phyloP scores from a whole-genome alignment of 1,284 basidiomycete genomes.

The Polyporus tsugae region DNA sequence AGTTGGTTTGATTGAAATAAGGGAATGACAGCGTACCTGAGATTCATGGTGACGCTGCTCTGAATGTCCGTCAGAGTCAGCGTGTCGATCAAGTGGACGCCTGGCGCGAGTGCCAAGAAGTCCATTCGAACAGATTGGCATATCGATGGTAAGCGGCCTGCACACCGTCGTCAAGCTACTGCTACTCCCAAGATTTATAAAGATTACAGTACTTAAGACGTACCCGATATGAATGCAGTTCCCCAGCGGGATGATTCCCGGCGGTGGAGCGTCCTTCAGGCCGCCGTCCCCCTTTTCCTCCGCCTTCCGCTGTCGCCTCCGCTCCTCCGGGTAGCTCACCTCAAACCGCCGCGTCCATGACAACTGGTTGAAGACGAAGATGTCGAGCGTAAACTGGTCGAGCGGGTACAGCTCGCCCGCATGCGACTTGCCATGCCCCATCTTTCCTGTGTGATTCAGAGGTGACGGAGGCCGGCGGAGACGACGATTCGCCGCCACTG shows the following conservation, averaged over 20 bases:
- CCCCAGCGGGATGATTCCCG: conserved; percentile 81
- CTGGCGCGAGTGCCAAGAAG: conserved; percentile 82
- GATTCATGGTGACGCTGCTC: conserved; percentile 74
- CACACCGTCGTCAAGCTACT: background rate
- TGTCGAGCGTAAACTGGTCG: conserved; percentile 83
- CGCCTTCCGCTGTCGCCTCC: conserved; percentile 53
- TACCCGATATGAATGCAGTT: conserved; percentile 85
- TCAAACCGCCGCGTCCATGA: conserved; percentile 81
- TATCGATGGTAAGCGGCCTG: conserved; percentile 83
- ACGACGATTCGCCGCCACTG: conserved; percentile 68
- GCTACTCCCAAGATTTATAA: too few relatives aligned
- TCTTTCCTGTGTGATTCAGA: too few relatives aligned
- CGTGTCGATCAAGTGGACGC: conserved; percentile 80
- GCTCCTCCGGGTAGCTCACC: conserved; percentile 71
- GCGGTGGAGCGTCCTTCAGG: conserved; percentile 48
- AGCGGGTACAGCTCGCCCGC: conserved; percentile 63
- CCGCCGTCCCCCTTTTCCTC: conserved; percentile 36
- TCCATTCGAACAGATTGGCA: conserved; percentile 89
- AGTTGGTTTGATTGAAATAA: background rate
- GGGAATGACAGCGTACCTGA: conserved; percentile 63
- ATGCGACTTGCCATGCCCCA: conserved; percentile 31
- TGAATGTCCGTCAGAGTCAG: conserved; percentile 80
- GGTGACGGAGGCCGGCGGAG: conserved; percentile 78
- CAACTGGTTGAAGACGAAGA: conserved; percentile 91
- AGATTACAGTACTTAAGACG: too few relatives aligned